Evolutionary conservation across 2,329 filamentous ascomycete genomes (phyloP), one percentile per base, ranked within the genome.

Genomic region (Trichoderma endophyticum): DNA sequence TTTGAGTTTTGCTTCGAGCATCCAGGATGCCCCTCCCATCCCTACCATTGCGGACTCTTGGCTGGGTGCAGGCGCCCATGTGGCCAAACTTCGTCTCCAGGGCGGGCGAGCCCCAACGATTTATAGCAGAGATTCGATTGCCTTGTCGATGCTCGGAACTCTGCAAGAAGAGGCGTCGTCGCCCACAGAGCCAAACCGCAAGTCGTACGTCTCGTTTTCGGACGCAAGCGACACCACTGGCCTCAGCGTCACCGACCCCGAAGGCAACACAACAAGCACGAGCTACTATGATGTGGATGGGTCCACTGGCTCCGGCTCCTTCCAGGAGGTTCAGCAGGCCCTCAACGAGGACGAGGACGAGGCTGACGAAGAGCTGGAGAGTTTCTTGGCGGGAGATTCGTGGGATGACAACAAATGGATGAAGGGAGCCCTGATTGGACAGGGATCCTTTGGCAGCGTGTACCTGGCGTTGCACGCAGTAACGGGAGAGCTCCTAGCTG

Each of bases 381-480:
- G 95, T 78, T 98, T 98, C 86, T 86, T 98, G 54, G 91, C 94
- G 39, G 93, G 94, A 75, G 94, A 98, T 79, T 97, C 94, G 9
- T 98, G 96, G 90, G 95, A 97, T 75, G 95, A 97, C 74, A 93
- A 95, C 84, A 97, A 97, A 82, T 99, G 97, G 93, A 98, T 99
- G 94, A 98, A 98, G 85, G 96, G 96, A 79, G 95, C 95, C 36
- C 86, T 98, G 74, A 99, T 99, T 76, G 96, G 96, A 36, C 94
- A 98, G 82, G 96, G 96, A 74, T 98, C 95, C 5, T 99, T 99
- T 78, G 96, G 96, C 78, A 95, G 92, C 77, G 96, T 99, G 68
- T 99, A 97, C 82, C 88, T 99, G 63, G 96, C 96, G 30, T 87
- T 99, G 36, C 96, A 99, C 80, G 93, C 96, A 65, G 92, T 99